phyloP scores from a whole-genome alignment of 2,329 filamentous ascomycete species.

The Cytospora paraplurivora region DNA sequence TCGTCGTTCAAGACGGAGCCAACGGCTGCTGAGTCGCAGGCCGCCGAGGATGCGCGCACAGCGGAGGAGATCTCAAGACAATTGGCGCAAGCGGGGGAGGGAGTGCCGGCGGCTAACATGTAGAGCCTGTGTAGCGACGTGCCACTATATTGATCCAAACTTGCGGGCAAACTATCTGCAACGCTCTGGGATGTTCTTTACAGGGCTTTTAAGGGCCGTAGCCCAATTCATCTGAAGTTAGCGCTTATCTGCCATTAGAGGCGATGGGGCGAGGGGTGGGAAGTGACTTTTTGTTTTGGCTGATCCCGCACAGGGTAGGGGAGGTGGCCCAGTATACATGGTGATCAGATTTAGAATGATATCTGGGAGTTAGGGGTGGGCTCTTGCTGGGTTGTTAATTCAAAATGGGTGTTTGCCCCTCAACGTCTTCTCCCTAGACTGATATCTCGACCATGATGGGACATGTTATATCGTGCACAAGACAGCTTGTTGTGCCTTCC shows the following conservation, averaged over 20 bases:
- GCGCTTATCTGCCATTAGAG: neutral
- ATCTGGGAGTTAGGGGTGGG: neutral
- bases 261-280: neutral
- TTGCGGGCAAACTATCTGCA: neutral
- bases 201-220: neutral
- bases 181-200: neutral
- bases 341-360: neutral
- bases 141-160: neutral
- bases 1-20: conserved; percentile 33
- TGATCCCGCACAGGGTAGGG: neutral
- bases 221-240: neutral
- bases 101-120: conserved; percentile 39
- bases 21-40: conserved; percentile 40
- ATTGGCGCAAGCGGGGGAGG: conserved; percentile 45
- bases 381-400: neutral
- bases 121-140: conserved; percentile 31
- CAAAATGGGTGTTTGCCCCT: neutral
- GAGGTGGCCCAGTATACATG: neutral
- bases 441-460: neutral
- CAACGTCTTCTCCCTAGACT: neutral
- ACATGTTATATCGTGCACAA: neutral
- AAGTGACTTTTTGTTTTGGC: neutral
- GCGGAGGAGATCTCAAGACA: conserved; percentile 59
- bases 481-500: no score
- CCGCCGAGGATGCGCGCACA: conserved; percentile 46